Percentiles rank a stretch among this genome's conserved stretches.
Conservation (phyloP, 2,329 filamentous ascomycete genomes). For the Dactylellina parvicollis region DNA sequence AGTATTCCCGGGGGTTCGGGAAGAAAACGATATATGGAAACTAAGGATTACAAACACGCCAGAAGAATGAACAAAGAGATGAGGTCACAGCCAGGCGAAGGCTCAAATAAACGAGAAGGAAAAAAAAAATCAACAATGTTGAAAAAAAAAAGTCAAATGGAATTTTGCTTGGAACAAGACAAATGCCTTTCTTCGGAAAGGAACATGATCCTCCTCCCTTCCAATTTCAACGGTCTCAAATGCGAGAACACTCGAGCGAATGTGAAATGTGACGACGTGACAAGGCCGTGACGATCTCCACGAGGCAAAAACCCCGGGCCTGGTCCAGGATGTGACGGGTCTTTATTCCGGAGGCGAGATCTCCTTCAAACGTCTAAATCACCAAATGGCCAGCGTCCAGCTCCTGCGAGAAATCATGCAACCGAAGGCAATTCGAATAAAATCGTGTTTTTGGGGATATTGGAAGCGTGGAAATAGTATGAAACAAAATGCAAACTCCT, state of each 20-base stretch:
- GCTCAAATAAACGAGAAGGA: background rate
- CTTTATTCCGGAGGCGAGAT: slow-evolving; percentile 48
- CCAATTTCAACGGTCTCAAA: background rate
- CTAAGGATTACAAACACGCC: slow-evolving; percentile 3
- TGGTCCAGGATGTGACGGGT: slow-evolving; percentile 46
- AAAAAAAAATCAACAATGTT: background rate
- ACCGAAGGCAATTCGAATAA: background rate
- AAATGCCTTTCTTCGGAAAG: background rate
- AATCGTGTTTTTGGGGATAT: background rate
- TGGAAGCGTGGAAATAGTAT: background rate
- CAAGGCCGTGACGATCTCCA: slow-evolving; percentile 45
- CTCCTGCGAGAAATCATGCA: slow-evolving; percentile 1
- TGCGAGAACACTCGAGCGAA: background rate
- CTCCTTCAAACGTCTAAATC: slow-evolving; percentile 34
- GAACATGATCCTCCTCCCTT: background rate
- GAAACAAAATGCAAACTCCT: slow-evolving; percentile 4
- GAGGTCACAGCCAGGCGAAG: slow-evolving; percentile 26
- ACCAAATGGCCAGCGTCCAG: slow-evolving; percentile 7
- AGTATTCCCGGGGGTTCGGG: slow-evolving; percentile 12
- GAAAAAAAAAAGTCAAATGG: background rate
- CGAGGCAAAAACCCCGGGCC: slow-evolving; percentile 35
- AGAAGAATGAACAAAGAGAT: background rate
- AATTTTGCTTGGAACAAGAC: background rate
- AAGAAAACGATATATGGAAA: slow-evolving; percentile 7
- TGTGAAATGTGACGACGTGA: slow-evolving; percentile 35